Conservation (phyloP, 139 green algal species). For the Tetraselmis chui region DNA sequence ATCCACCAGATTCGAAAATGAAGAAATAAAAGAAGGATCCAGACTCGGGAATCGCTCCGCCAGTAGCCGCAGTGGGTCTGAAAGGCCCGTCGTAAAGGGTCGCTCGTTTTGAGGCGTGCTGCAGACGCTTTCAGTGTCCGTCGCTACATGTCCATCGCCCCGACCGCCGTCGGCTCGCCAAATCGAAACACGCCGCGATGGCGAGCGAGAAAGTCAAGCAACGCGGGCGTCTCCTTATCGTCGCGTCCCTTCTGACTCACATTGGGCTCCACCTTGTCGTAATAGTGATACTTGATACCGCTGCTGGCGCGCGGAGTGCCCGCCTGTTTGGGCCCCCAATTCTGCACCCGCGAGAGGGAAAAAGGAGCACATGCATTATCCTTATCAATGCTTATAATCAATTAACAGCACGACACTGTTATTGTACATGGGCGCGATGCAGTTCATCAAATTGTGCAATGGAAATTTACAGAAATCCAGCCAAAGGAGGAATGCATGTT, state of each 20-base stretch:
- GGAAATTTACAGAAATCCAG: too few species aligned
- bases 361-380: neutral
- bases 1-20: too few species aligned
- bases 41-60: too few species aligned
- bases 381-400: neutral
- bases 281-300: conserved; percentile 11
- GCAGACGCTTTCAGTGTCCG: too few species aligned
- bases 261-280: neutral
- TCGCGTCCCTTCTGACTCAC: neutral
- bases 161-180: neutral
- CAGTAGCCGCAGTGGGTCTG: too few species aligned
- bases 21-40: too few species aligned
- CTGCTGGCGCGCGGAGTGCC: neutral
- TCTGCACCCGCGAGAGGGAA: too few species aligned
- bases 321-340: neutral
- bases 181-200: neutral
- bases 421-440: neutral
- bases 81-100: too few species aligned
- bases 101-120: too few species aligned
- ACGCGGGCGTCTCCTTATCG: neutral
- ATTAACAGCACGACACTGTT: neutral
- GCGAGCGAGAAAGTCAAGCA: neutral
- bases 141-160: neutral
- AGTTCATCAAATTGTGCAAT: neutral
- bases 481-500: too few species aligned